Percentiles rank a stretch among this genome's conserved stretches.
phyloP scores from a whole-genome alignment of 805 yeast genomes.

The Teunomyces gatunensis region DNA sequence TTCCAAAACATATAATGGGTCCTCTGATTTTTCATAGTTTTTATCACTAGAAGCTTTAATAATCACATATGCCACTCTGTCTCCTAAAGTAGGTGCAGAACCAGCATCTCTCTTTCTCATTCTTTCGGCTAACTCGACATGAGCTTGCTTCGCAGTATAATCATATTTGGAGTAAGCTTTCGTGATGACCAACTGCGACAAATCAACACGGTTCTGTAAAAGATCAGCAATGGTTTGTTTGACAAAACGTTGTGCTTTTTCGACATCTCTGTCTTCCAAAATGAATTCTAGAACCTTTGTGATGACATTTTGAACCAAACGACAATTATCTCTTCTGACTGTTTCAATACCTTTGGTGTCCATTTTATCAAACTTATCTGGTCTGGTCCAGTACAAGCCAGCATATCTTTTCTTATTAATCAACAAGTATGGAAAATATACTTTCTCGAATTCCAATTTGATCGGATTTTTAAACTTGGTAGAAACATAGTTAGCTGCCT shows the following conservation, averaged over 20 bases:
- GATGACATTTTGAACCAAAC: constrained; percentile 90
- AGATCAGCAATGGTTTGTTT: constrained; percentile 86
- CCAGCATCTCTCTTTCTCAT: constrained; percentile 97
- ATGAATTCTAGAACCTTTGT: constrained; percentile 85
- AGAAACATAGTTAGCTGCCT: constrained; percentile 89
- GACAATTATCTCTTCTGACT: constrained; percentile 95
- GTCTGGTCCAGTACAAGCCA: constrained; percentile 92
- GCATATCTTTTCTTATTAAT: constrained; percentile 97
- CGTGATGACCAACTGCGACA: constrained; percentile 90
- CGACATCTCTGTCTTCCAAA: constrained; percentile 82
- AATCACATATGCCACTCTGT: constrained; percentile 96
- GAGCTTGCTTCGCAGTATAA: constrained; percentile 96
- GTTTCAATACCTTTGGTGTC: constrained; percentile 99
- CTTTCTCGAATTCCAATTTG: constrained; percentile 94
- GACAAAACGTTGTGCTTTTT: constrained; percentile 80
- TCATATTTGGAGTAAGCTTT: constrained; percentile 87
- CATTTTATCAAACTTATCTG: constrained; percentile 92
- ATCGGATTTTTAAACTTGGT: constrained; percentile 79
- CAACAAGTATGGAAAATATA: constrained; percentile 88
- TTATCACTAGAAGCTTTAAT: constrained; percentile 74
- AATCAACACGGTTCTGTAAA: constrained; percentile 85
- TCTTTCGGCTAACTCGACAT: constrained; percentile 91
- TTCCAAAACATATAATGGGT: constrained; percentile 89
- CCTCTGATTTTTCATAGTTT: constrained; percentile 95
- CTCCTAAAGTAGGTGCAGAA: constrained; percentile 95